Percentiles rank a stretch among this genome's conserved stretches.
Evolutionary conservation across 2,329 filamentous ascomycete species (phyloP).

Genomic region (Botrytis porri): DNA sequence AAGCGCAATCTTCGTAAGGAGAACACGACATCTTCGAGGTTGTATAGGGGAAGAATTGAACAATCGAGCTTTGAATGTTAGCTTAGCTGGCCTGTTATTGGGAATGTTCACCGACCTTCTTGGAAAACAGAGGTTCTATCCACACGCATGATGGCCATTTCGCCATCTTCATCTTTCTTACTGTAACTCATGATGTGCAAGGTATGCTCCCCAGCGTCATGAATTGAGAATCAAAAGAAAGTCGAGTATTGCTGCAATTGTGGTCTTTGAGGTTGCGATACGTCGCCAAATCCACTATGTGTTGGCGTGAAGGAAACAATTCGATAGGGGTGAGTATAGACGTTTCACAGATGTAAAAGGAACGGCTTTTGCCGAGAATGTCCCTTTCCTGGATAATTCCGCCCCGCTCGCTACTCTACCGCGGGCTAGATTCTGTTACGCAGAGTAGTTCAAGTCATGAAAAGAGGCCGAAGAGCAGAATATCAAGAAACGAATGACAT

Average conservation of each 20-base stretch:
- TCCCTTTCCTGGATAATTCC: neutral
- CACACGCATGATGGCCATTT: conserved; percentile 90
- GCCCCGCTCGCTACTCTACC: neutral
- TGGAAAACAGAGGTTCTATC: conserved; percentile 98
- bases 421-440: neutral
- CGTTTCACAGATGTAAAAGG: neutral
- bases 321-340: neutral
- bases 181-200: conserved; percentile 79
- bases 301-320: neutral
- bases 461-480: neutral
- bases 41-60: conserved; percentile 98
- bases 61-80: conserved; percentile 69
- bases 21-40: conserved; percentile 93
- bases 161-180: conserved; percentile 99
- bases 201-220: conserved; percentile 39
- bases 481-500: neutral
- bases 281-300: conserved; percentile 34
- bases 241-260: conserved; percentile 20
- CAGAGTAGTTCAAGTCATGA: neutral
- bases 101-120: conserved; percentile 66
- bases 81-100: conserved; percentile 36
- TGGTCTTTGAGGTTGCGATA: conserved; percentile 28
- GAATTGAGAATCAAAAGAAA: conserved; percentile 34
- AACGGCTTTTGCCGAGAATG: neutral
- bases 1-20: conserved; percentile 94